phyloP scores from a whole-genome alignment of 768 basidiomycete species.

The Boletellus emodensis region DNA sequence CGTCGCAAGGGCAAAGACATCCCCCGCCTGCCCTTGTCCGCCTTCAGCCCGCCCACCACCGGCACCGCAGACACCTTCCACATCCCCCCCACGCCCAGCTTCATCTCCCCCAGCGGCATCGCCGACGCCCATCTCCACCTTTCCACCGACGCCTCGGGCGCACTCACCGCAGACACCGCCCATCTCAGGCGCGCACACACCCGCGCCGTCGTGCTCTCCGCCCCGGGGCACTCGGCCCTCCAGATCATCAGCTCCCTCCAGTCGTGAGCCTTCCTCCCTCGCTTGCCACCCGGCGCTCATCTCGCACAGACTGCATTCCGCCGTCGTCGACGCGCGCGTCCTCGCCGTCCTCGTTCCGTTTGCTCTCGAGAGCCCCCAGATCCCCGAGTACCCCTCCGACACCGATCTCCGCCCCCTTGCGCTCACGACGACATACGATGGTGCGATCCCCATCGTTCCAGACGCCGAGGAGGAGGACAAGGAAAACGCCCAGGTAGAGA shows the following conservation, averaged over 20 bases:
- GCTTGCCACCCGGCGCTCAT: not conserved
- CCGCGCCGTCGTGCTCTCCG: conserved; percentile 58
- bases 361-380: conserved; percentile 45
- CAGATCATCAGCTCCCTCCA: conserved; percentile 43
- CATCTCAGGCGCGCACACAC: conserved; percentile 44
- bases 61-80: conserved; percentile 66
- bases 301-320: conserved; percentile 17
- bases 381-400: conserved; percentile 33
- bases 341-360: conserved; percentile 63
- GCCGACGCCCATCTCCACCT: conserved; percentile 66
- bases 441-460: conserved; percentile 37
- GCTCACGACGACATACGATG: conserved; percentile 54
- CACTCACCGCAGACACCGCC: conserved; percentile 35
- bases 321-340: conserved; percentile 34
- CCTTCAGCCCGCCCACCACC: conserved; percentile 68
- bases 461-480: conserved; percentile 17
- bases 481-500: conserved; percentile 26
- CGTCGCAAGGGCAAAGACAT: conserved; percentile 65
- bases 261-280: conserved; percentile 29
- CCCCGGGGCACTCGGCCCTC: conserved; percentile 34
- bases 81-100: conserved; percentile 62
- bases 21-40: conserved; percentile 71
- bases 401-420: conserved; percentile 22
- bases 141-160: conserved; percentile 21
- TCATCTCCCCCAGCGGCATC: conserved; percentile 57